Evolutionary conservation across 202 grass and related monocot genomes (phyloP).

Genomic region (Zoysia matrella): DNA sequence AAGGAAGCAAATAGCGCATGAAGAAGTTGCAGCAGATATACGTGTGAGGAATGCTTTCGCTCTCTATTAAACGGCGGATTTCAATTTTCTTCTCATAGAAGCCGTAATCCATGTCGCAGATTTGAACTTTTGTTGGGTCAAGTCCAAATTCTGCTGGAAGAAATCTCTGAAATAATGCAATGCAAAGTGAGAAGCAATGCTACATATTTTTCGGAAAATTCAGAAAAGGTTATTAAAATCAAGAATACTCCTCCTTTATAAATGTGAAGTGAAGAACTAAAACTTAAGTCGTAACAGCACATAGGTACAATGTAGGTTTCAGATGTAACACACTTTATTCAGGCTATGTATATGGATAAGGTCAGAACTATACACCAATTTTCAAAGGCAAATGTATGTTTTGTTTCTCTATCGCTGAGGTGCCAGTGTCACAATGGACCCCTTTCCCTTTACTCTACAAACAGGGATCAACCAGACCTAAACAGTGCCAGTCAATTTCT

Average conservation of each 20-base stretch:
- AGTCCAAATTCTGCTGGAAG: constrained; percentile 87
- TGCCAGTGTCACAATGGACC: neutral
- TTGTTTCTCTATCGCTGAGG: neutral
- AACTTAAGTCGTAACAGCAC: neutral
- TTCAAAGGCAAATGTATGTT: neutral
- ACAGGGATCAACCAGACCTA: neutral
- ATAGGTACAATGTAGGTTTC: neutral
- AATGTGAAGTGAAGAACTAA: neutral
- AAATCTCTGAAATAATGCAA: constrained; percentile 71
- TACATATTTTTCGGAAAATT: neutral
- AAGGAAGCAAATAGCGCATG: constrained; percentile 88
- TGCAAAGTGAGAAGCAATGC: constrained; percentile 32
- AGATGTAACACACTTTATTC: neutral
- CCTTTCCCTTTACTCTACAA: constrained; percentile 4
- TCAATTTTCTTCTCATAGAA: constrained; percentile 82
- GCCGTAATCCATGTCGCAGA: constrained; percentile 70
- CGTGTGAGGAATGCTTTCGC: constrained; percentile 79
- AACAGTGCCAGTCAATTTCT: neutral
- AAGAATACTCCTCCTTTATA: neutral
- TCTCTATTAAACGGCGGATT: constrained; percentile 75
- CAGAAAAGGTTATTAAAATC: neutral
- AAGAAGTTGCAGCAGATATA: constrained; percentile 95
- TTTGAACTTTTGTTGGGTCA: constrained; percentile 85
- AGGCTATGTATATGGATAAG: neutral
- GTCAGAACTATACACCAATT: neutral